These are phyloP conservation scores for Ormosia emarginata DNA, from an alignment of 306 rosid species.

Conservation along the genomic window DNA sequence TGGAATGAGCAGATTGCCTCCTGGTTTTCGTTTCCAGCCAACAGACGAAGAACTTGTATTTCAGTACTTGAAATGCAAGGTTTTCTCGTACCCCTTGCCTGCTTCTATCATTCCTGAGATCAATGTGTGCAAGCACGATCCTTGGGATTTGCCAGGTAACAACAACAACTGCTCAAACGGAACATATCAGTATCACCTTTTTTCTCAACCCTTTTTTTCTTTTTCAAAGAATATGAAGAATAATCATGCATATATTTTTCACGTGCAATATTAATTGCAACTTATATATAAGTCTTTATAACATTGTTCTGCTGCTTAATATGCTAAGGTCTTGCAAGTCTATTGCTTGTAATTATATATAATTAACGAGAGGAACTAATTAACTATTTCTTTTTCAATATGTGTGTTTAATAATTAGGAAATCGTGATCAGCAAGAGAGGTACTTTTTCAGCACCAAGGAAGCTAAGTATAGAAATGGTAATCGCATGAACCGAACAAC, in stretches of 20 bases:
- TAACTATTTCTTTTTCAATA: not conserved
- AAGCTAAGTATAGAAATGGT: constrained; percentile 55
- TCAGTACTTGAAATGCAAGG: constrained; percentile 71
- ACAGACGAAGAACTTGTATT: constrained; percentile 92
- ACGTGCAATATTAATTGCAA: not conserved
- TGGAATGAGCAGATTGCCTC: constrained; percentile 75
- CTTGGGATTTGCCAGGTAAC: constrained; percentile 88
- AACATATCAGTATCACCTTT: not conserved
- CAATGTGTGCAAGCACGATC: constrained; percentile 68
- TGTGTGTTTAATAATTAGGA: constrained; percentile 35
- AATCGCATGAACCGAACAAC: constrained; percentile 61
- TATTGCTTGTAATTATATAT: no score
- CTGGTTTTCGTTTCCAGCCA: constrained; percentile 95
- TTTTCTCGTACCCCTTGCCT: constrained; percentile 70
- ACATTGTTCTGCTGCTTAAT: not conserved
- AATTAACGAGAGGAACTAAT: not conserved
- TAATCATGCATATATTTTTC: not conserved
- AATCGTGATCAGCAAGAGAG: constrained; percentile 57
- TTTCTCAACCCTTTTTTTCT: not conserved
- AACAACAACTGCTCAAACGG: not conserved
- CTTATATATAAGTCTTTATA: not conserved
- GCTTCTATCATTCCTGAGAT: constrained; percentile 80
- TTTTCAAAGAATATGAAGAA: not conserved
- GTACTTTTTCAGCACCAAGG: constrained; percentile 69
- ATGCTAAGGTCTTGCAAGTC: no score